Conservation (phyloP, 495 filamentous ascomycete species). For the Xylaria cubensis region DNA sequence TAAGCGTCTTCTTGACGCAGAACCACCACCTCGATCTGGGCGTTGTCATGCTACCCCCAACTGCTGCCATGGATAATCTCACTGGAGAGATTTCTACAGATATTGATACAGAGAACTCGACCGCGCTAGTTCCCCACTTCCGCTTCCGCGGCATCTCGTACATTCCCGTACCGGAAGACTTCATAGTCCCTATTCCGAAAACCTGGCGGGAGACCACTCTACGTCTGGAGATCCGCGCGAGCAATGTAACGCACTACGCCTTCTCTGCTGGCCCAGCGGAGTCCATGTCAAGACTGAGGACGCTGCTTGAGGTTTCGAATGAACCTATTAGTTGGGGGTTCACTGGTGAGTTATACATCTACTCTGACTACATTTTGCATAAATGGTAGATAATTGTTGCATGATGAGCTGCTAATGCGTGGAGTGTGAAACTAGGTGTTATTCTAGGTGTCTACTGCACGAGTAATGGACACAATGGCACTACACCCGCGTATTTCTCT, state of each 20-base stretch:
- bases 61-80: background rate
- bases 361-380: background rate
- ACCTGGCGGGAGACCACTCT: constrained; percentile 45
- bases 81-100: too few species aligned
- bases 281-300: constrained; percentile 38
- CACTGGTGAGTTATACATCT: constrained; percentile 45
- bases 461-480: constrained; percentile 55
- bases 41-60: constrained; percentile 48
- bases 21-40: constrained; percentile 61
- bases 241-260: constrained; percentile 54
- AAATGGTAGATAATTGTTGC: background rate
- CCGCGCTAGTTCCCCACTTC: constrained; percentile 41
- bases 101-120: constrained; percentile 24
- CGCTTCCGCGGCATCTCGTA: constrained; percentile 50
- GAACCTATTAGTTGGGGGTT: constrained; percentile 57
- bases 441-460: constrained; percentile 60
- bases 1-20: constrained; percentile 58
- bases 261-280: constrained; percentile 51
- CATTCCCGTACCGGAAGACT: constrained; percentile 40
- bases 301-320: constrained; percentile 48
- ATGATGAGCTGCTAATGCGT: background rate
- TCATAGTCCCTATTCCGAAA: constrained; percentile 39
- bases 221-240: constrained; percentile 52
- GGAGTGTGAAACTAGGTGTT: constrained; percentile 31
- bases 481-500: constrained; percentile 50